Conservation (phyloP, 2,329 filamentous ascomycete genomes). For the Colletotrichum magnum region DNA sequence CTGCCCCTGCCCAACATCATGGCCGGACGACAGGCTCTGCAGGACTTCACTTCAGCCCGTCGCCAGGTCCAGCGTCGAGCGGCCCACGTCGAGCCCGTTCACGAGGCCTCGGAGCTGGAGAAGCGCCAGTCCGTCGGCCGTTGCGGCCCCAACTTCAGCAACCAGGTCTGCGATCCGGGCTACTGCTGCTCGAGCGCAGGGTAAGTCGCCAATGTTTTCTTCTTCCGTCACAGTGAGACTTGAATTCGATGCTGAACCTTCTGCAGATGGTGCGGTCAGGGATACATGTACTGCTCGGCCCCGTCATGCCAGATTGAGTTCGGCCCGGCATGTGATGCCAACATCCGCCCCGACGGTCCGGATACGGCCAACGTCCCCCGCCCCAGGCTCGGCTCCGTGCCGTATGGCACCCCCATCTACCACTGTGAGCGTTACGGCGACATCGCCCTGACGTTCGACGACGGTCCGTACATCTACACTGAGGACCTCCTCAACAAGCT, state of each 20-base stretch:
- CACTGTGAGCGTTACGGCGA: constrained; percentile 69
- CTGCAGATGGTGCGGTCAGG: constrained; percentile 69
- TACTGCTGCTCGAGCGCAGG: constrained; percentile 61
- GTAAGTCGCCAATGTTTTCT: constrained; percentile 45
- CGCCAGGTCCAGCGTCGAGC: constrained; percentile 31
- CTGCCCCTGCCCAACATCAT: constrained; percentile 31
- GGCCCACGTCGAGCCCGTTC: constrained; percentile 15
- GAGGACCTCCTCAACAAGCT: constrained; percentile 56
- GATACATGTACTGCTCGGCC: constrained; percentile 69
- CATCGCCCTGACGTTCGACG: constrained; percentile 64
- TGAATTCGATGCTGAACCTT: not conserved
- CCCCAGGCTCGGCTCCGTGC: constrained; percentile 65
- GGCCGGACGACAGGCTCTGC: constrained; percentile 32
- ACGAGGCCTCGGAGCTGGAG: constrained; percentile 30
- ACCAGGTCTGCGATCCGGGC: constrained; percentile 48
- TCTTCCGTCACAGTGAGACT: not conserved
- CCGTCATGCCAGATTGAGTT: constrained; percentile 74
- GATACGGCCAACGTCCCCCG: constrained; percentile 68
- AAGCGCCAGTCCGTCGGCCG: constrained; percentile 61
- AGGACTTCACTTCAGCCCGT: constrained; percentile 31
- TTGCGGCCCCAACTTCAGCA: constrained; percentile 55
- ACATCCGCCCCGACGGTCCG: constrained; percentile 63
- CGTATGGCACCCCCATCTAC: constrained; percentile 71
- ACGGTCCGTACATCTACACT: constrained; percentile 61
- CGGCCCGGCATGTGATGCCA: constrained; percentile 73